Base-by-base conservation (phyloP, 2,329 filamentous ascomycete species). In the Pochonia chlamydosporia region DNA sequence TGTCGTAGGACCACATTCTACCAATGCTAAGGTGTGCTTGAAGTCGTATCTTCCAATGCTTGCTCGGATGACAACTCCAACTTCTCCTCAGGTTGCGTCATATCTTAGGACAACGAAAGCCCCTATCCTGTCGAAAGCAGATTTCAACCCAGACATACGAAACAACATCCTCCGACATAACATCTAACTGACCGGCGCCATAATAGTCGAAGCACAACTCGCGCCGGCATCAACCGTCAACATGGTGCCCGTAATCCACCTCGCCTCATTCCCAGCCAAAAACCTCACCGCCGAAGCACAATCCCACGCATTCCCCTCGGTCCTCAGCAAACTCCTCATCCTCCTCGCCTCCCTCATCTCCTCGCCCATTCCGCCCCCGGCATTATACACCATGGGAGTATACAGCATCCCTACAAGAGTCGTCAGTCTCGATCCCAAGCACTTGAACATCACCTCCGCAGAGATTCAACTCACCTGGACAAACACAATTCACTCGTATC, bases 401-500 rank as follows among this genome's bases (percentile, higher is more conserved):
- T 72, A 74, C 0, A 74, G 59, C 67, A 73, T 73, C 52, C 68
- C 50, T 42, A 7, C 26, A 23, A 7, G 35, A 16, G 8, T 7
- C n/a, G 35, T 37, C 1, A 5, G 43, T 52, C 7, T 56, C 41
- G 40, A 45, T 58, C 5, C 7, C 14, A 3, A 4, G 7, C 0
- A 1, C 1, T 3, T 1, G 26, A 28, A 13, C 26, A 28, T 13
- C 26, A 7, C 7, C 7, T 28, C 7, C 26, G 26, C 13, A 28
- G 26, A 13, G 26, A 13, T 7, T 13, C 26, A 13, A 8, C 33
- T 36, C 28, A 57, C 69, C 71, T 3, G 72, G 72, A 50, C 70
- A 73, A 0, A 76, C 71, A 20, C 73, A 75, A 39, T 76, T 76
- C 2, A 76, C 73, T 5, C 72, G 60, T 16, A 76, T 73, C 4